phyloP scores from a whole-genome alignment of 2,329 filamentous ascomycete genomes.

The Alternaria incomplexa region DNA sequence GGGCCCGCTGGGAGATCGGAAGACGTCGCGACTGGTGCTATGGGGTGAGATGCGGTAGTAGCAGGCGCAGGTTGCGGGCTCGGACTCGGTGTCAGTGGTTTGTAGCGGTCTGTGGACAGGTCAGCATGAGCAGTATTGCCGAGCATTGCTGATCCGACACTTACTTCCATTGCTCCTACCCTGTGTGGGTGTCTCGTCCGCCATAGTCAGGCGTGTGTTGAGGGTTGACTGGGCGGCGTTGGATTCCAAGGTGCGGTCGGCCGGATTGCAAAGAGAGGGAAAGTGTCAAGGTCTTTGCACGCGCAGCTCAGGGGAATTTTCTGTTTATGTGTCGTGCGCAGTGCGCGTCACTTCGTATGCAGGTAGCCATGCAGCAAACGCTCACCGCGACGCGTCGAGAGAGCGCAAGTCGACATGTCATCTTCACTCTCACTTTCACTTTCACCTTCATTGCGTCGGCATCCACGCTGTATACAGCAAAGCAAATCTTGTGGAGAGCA shows the following conservation, averaged over 20 bases:
- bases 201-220: not conserved
- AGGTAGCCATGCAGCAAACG: not conserved
- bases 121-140: not conserved
- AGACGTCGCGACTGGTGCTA: not conserved
- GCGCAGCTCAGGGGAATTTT: not conserved
- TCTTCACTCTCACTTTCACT: not conserved
- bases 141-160: not conserved
- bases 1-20: not conserved
- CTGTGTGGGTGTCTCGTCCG: not conserved
- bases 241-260: not conserved
- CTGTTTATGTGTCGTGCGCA: not conserved
- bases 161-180: not conserved
- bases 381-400: not conserved
- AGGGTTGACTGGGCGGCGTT: not conserved
- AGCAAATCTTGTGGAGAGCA: not conserved
- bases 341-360: not conserved
- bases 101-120: not conserved
- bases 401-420: not conserved
- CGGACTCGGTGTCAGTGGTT: not conserved
- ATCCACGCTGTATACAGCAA: not conserved
- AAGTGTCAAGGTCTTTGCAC: not conserved
- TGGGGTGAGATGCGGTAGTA: not conserved
- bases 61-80: not conserved
- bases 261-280: not conserved
- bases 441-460: not conserved